Evolutionary conservation across 1,284 basidiomycete genomes (phyloP).

Genomic region (Apiotrichum domesticum): DNA sequence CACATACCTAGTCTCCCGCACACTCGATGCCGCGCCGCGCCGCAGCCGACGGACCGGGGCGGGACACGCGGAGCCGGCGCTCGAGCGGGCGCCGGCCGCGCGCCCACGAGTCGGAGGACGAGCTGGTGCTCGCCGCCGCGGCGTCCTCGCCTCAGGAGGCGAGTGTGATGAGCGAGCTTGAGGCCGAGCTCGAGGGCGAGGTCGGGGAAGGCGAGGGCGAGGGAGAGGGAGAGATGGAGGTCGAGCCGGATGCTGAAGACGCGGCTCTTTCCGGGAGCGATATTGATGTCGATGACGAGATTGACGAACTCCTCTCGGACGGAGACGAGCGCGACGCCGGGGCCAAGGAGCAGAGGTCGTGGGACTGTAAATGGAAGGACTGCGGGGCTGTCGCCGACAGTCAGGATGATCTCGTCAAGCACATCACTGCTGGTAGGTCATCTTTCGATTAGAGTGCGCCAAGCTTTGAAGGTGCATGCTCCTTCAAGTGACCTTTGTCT

Average conservation of each 20-base stretch:
- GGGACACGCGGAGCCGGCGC: too few relatives aligned
- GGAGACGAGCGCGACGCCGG: slow-evolving; percentile 2
- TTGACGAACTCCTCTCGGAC: slow-evolving; percentile 27
- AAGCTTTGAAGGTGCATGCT: too few relatives aligned
- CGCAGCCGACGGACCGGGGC: too few relatives aligned
- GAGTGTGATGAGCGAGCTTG: too few relatives aligned
- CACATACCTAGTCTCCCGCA: not conserved
- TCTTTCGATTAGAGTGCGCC: too few relatives aligned
- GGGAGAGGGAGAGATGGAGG: not conserved
- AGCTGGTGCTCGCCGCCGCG: not conserved
- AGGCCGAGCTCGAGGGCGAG: too few relatives aligned
- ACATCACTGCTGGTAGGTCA: slow-evolving; percentile 28
- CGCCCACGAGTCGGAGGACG: not conserved
- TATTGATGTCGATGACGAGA: slow-evolving; percentile 29
- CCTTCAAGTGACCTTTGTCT: too few relatives aligned
- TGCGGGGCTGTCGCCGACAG: slow-evolving; percentile 19
- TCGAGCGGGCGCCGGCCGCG: not conserved
- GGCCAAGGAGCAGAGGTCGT: not conserved
- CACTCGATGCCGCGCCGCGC: too few relatives aligned
- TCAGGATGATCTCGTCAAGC: slow-evolving; percentile 27
- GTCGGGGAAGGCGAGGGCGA: not conserved
- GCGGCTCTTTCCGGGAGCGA: not conserved
- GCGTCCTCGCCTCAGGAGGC: not conserved
- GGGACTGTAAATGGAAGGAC: slow-evolving; percentile 26
- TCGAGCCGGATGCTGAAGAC: not conserved